Evolutionary conservation across 1,139 yeast genomes (phyloP).

Genomic region (Hyphopichia pseudoburtonii): DNA sequence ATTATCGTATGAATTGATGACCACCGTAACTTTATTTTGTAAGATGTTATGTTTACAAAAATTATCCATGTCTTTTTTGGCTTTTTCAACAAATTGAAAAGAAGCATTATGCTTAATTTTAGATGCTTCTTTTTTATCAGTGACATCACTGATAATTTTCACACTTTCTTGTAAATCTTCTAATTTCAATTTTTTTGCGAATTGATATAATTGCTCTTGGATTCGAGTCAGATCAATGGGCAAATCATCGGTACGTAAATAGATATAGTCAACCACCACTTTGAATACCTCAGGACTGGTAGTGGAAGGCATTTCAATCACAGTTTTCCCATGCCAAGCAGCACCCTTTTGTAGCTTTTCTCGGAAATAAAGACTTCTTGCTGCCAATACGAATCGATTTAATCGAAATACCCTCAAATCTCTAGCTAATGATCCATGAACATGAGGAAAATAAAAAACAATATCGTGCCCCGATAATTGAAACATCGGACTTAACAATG

Average conservation of each 20-base stretch:
- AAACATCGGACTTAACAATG: slow-evolving; percentile 37
- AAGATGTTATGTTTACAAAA: slow-evolving; percentile 43
- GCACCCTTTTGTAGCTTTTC: slow-evolving; percentile 19
- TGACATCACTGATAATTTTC: slow-evolving; percentile 13
- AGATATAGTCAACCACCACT: slow-evolving; percentile 50
- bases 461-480: slow-evolving; percentile 38
- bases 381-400: slow-evolving; percentile 42
- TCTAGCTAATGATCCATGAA: slow-evolving; percentile 12
- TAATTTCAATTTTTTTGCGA: slow-evolving; percentile 37
- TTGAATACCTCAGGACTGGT: slow-evolving; percentile 29
- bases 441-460: slow-evolving; percentile 24
- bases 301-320: slow-evolving; percentile 22
- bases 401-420: slow-evolving; percentile 21
- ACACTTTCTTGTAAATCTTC: slow-evolving; percentile 35
- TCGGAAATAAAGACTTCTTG: slow-evolving; percentile 33
- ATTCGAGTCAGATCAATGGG: slow-evolving; percentile 25
- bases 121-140: slow-evolving; percentile 29
- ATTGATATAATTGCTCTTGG: slow-evolving; percentile 24
- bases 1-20: slow-evolving; percentile 8
- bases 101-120: slow-evolving; percentile 47
- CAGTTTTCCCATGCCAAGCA: slow-evolving; percentile 23
- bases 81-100: slow-evolving; percentile 43
- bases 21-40: slow-evolving; percentile 15
- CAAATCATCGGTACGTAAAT: slow-evolving; percentile 39
- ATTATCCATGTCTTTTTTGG: slow-evolving; percentile 42